A percentile compares a stretch with the other conserved stretches of the same genome.
Conservation (phyloP, 345 rosid genomes). For the Raphanus raphanistrum region DNA sequence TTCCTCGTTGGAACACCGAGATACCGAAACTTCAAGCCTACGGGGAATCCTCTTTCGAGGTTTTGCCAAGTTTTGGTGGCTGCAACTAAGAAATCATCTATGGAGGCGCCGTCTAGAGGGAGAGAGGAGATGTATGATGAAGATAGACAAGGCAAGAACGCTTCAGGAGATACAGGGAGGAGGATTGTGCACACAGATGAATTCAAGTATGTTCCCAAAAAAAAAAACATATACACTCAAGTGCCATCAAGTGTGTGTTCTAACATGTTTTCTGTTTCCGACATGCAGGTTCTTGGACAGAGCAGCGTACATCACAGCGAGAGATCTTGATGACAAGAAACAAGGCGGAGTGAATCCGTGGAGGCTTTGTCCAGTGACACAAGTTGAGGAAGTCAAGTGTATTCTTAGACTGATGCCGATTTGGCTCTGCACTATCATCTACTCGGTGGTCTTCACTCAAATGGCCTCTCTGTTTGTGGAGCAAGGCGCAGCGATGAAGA, state of each 20-base stretch:
- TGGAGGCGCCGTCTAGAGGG: slow-evolving; percentile 40
- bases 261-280: slow-evolving; percentile 9
- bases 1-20: slow-evolving; percentile 71
- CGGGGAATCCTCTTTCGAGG: slow-evolving; percentile 83
- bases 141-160: slow-evolving; percentile 39
- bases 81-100: slow-evolving; percentile 70
- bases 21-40: slow-evolving; percentile 87
- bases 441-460: slow-evolving; percentile 96
- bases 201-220: slow-evolving; percentile 63
- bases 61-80: slow-evolving; percentile 84
- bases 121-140: slow-evolving; percentile 51
- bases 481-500: slow-evolving; percentile 99
- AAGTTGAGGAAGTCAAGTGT: slow-evolving; percentile 99
- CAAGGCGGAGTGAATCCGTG: slow-evolving; percentile 55
- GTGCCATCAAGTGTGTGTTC: neutral
- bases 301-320: slow-evolving; percentile 73
- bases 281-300: slow-evolving; percentile 76
- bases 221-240: neutral
- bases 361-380: slow-evolving; percentile 86
- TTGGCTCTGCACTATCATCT: slow-evolving; percentile 96
- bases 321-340: slow-evolving; percentile 67
- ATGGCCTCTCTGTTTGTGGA: slow-evolving; percentile 99
- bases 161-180: slow-evolving; percentile 42
- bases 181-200: slow-evolving; percentile 83
- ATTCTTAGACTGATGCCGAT: slow-evolving; percentile 85